A percentile compares a stretch with the other conserved stretches of the same genome.
phyloP scores from a whole-genome alignment of 345 rosid genomes.

The Brassica carinata region DNA sequence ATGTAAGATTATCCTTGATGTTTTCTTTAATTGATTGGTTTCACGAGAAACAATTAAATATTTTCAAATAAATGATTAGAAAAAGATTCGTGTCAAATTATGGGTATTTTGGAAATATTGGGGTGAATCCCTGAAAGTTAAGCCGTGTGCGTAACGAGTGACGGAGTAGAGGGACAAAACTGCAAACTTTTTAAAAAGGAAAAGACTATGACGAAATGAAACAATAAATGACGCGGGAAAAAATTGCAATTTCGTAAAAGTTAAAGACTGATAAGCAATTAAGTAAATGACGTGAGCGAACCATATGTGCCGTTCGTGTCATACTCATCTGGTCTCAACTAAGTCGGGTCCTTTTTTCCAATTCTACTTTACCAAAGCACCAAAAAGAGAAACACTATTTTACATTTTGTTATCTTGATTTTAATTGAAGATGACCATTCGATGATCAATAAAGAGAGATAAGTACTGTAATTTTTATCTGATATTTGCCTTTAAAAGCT shows the following conservation, averaged over 20 bases:
- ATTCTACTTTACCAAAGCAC: conserved; percentile 22
- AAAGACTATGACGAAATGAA: neutral
- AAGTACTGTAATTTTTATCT: conserved; percentile 9
- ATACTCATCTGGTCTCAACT: conserved; percentile 26
- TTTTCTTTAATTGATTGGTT: neutral
- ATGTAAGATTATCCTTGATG: neutral
- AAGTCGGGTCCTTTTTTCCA: neutral
- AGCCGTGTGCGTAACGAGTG: conserved; percentile 27
- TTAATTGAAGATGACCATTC: conserved; percentile 36
- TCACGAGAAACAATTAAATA: neutral
- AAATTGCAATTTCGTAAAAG: conserved; percentile 21
- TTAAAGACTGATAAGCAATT: conserved; percentile 9
- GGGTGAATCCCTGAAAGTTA: neutral
- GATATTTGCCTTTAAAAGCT: neutral
- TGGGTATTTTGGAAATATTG: neutral
- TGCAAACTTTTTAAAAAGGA: neutral
- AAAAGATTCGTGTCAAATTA: neutral
- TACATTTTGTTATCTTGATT: conserved; percentile 28
- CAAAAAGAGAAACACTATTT: conserved; percentile 31
- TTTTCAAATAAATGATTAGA: neutral
- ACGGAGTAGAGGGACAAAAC: conserved; percentile 12
- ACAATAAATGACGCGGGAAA: conserved; percentile 8
- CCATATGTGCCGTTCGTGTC: conserved; percentile 40
- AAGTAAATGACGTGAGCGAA: conserved; percentile 15
- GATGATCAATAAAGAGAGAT: conserved; percentile 25